Conservation (phyloP, 2,329 filamentous ascomycete genomes). For the Coniochaeta sp. region DNA sequence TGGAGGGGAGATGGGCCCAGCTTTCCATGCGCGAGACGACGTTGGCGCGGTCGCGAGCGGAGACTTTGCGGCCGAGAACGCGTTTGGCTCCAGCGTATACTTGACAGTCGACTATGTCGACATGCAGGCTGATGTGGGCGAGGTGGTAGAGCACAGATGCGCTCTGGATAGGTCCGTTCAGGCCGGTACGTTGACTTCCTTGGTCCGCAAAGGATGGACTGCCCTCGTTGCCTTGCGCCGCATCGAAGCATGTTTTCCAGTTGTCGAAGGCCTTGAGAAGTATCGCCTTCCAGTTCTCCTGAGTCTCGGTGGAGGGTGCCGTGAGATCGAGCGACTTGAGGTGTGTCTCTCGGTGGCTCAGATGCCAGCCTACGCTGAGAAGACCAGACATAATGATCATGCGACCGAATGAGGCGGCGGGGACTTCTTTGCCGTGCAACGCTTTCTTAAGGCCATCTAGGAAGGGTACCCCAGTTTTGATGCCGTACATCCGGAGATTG, state of each 20-base stretch:
- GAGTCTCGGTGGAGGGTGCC: constrained; percentile 48
- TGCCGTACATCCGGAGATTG: constrained; percentile 68
- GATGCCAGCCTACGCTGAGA: constrained; percentile 86
- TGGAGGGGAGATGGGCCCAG: constrained; percentile 70
- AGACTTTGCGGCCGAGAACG: constrained; percentile 72
- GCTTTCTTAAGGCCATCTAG: constrained; percentile 79
- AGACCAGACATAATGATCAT: constrained; percentile 88
- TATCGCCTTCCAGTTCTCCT: constrained; percentile 73
- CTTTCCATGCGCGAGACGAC: constrained; percentile 69
- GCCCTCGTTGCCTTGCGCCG: constrained; percentile 43
- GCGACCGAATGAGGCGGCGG: constrained; percentile 80
- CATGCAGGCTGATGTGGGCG: constrained; percentile 82
- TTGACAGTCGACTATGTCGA: constrained; percentile 84
- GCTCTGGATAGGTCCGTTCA: constrained; percentile 64
- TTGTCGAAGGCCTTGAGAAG: constrained; percentile 75
- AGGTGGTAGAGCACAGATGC: constrained; percentile 77
- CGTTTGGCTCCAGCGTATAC: constrained; percentile 77
- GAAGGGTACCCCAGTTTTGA: constrained; percentile 67
- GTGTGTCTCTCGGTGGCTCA: constrained; percentile 80
- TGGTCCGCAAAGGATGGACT: constrained; percentile 24
- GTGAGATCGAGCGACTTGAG: constrained; percentile 70
- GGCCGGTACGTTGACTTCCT: constrained; percentile 42
- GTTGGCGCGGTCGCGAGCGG: constrained; percentile 64
- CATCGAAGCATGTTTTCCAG: constrained; percentile 82
- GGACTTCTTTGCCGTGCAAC: constrained; percentile 71